Evolutionary conservation across 2,329 filamentous ascomycete genomes (phyloP), one percentile per base, ranked within the genome.

Genomic region (Ophiostoma himal-ulmi): DNA sequence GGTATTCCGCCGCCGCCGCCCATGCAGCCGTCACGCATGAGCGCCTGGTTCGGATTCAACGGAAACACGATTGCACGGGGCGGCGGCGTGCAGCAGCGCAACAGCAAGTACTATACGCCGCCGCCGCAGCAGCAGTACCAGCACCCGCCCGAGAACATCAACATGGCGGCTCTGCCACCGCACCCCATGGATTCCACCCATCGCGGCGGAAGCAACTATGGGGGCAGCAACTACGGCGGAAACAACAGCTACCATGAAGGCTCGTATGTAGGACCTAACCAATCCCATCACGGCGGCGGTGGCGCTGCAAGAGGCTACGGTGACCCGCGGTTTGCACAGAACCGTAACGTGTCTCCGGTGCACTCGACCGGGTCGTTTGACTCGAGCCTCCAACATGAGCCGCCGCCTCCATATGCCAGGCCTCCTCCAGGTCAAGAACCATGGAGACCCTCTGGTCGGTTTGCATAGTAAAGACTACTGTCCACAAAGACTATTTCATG

Each of bases 1-100:
- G 71, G 69, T 65, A 69, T 71, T 67, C 71, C 70, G 26, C 54
- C 68, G 26, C 54, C 68, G 22, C 70, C 70, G 52, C 69, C 69
- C 7, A 22, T 52, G 26, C 60, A 44, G 20, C 37, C 34, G 34
- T 22, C 54, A 30, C 17, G 30, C 30, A 60, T 26, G 26, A 52
- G 48, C 11, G 64, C 52, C 11, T 69, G 69, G 67, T 68, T 67
- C 26, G 69, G 69, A 6, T n/a, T 68, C 57, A 69, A 65, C 64
- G 64, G 68, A 41, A 67, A 68, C 26, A 26, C 54, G 22, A 36
- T 68, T 22, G 37, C 71, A 8, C 36, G 64, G 11, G 60, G 60
- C 39, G 64, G 64, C 64, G 64, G 64, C 11, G 14, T 37, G 39
- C 65, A 26, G 11, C 37, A 39, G n/a, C 37, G 37, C 39, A 39